Base-by-base conservation (phyloP, 176 grass and related monocot species). In the Raddia guianensis region DNA sequence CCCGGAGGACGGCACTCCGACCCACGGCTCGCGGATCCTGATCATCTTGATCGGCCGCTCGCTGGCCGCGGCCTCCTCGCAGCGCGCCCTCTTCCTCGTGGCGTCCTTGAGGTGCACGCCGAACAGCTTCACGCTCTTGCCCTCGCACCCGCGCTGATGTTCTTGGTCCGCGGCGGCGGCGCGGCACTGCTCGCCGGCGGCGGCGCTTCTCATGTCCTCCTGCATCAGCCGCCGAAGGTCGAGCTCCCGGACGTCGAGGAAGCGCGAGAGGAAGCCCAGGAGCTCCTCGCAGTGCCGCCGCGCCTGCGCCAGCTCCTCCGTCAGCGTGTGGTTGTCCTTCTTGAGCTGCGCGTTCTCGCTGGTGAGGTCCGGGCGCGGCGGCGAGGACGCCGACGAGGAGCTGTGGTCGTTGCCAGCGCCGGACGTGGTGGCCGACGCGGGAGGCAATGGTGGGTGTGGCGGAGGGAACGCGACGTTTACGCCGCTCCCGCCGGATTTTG, bases 321-420 rank as follows among this genome's bases (percentile, higher is more conserved):
- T 78, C 27, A 98, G 84, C 66, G 63, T 76, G 11, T 73, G 71
- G 67, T 93, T 93, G 68, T 95, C 90, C 55, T 89, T 86, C 80
- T 59, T 83, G 57, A 98, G 92, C 83, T 91, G 83, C 62, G 84
- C 82, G 55, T 98, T 91, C 78, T 95, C 90, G 80, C 33, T 84
- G 35, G 66, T 85, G 6, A 95, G 75, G 49, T 94, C 72, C 27
- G 43, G 19, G 13, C 76, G 80, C 3, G 84, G 59, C 8, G 86
- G 85, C 48, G 92, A 84, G 9, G 90, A 92, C n/a, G 88, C 73
- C 35, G 86, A 88, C 2, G 90, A 93, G 20, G 84, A 84, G 86
- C 74, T 91, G 10, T 49, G 92, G 3, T 74, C 76, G 69, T 93
- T 84, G n/a, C 56, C 77, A 21, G 75, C 54, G 72, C 90, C 85